Evolutionary conservation across 371 early-diverging fungal species (phyloP).

Genomic region (Rhizomucor pusillus): DNA sequence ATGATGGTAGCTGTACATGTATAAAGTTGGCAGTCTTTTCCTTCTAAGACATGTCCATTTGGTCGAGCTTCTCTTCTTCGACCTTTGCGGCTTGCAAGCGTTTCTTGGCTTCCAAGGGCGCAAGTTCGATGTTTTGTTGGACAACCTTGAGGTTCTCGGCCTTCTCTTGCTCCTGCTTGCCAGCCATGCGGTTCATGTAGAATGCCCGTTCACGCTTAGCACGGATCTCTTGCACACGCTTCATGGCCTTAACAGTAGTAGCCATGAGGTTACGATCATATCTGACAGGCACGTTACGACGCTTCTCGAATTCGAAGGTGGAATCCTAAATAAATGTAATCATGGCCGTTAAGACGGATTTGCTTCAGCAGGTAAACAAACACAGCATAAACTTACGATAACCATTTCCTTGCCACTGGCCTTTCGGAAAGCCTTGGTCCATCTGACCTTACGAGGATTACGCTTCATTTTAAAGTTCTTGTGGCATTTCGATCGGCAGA

Average conservation of each 20-base stretch:
- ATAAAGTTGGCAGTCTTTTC: background rate
- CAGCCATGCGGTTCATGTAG: slow-evolving; percentile 83
- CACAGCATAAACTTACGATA: slow-evolving; percentile 65
- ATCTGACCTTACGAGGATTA: slow-evolving; percentile 98
- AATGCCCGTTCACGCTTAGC: slow-evolving; percentile 89
- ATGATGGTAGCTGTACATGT: background rate
- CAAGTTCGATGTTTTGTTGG: slow-evolving; percentile 84
- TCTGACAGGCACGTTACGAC: slow-evolving; percentile 94
- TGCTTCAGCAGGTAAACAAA: background rate
- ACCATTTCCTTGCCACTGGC: slow-evolving; percentile 98
- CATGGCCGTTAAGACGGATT: too few species aligned
- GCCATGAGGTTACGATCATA: slow-evolving; percentile 96
- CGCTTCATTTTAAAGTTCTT: slow-evolving; percentile 99
- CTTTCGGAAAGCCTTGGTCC: slow-evolving; percentile 99
- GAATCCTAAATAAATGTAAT: slow-evolving; percentile 85
- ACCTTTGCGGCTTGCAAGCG: slow-evolving; percentile 60
- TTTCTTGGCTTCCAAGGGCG: slow-evolving; percentile 63
- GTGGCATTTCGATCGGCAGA: slow-evolving; percentile 99
- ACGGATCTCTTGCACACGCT: slow-evolving; percentile 91
- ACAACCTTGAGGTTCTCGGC: slow-evolving; percentile 73
- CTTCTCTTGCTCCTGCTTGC: slow-evolving; percentile 76
- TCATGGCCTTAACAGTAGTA: slow-evolving; percentile 95
- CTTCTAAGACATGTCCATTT: slow-evolving; percentile 66
- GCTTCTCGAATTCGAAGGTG: slow-evolving; percentile 97
- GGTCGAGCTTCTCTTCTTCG: slow-evolving; percentile 44